Percentiles rank a stretch among this genome's conserved stretches.
These are phyloP conservation scores for Aegilops umbellulata DNA, from an alignment of 176 grass and related monocot genomes.

Conservation along the genomic window DNA sequence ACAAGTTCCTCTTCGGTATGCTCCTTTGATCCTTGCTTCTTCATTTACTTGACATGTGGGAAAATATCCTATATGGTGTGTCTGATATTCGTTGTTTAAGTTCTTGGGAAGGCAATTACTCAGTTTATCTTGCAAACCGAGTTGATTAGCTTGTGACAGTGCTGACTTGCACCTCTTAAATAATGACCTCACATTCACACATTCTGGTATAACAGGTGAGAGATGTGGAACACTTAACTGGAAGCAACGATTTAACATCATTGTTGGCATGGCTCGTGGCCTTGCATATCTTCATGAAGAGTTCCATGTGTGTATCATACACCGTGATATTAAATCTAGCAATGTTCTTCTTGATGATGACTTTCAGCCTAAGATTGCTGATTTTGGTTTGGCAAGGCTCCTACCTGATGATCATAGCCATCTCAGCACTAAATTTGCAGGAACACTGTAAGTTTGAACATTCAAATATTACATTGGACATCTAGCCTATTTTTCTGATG, in stretches of 20 bases:
- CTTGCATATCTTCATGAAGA: constrained; percentile 83
- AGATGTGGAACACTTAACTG: constrained; percentile 64
- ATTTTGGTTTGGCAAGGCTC: constrained; percentile 82
- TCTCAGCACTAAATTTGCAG: constrained; percentile 83
- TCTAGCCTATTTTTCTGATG: constrained; percentile 6
- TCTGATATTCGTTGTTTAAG: not conserved
- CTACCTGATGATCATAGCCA: constrained; percentile 79
- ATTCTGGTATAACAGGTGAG: constrained; percentile 47
- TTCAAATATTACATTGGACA: constrained; percentile 10
- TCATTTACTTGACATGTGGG: constrained; percentile 26
- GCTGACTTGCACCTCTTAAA: not conserved
- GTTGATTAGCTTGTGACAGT: not conserved
- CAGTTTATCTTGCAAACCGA: not conserved
- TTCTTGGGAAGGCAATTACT: not conserved
- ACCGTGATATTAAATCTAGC: constrained; percentile 83
- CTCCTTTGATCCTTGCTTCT: constrained; percentile 22
- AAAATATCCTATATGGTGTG: not conserved
- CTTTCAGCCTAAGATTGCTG: constrained; percentile 72
- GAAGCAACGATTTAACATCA: constrained; percentile 73
- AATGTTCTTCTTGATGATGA: constrained; percentile 81
- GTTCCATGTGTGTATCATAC: constrained; percentile 86
- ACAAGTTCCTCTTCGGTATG: constrained; percentile 81
- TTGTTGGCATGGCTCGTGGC: constrained; percentile 80
- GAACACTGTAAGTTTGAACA: constrained; percentile 69
- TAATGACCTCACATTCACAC: not conserved